These are phyloP conservation scores for Neopestalotiopsis rosae DNA, from an alignment of 2,329 filamentous ascomycete genomes.

Conservation along the genomic window DNA sequence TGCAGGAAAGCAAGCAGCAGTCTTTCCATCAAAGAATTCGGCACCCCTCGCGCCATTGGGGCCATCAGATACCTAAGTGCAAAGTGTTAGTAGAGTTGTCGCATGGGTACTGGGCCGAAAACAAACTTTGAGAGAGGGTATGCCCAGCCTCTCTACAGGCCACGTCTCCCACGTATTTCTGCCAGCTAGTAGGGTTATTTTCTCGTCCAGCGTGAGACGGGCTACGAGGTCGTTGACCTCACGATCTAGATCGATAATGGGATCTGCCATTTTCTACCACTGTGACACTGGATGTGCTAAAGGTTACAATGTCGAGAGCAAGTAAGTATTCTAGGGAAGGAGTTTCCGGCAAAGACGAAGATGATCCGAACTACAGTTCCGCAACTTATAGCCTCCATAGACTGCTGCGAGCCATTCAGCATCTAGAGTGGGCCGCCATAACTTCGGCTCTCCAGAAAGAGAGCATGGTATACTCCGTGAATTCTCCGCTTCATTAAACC, in stretches of 20 bases:
- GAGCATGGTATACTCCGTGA: background rate
- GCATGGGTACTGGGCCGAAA: background rate
- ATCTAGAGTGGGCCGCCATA: background rate
- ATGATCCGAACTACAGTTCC: too few species aligned
- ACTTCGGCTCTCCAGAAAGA: background rate
- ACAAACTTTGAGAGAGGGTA: constrained; percentile 2
- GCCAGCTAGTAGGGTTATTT: background rate
- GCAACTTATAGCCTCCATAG: background rate
- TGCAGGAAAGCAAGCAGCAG: constrained; percentile 7
- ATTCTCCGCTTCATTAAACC: background rate
- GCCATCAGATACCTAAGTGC: constrained; percentile 1
- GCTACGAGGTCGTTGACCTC: background rate
- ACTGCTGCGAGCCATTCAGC: background rate
- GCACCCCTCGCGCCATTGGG: constrained; percentile 6
- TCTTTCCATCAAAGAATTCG: constrained; percentile 8
- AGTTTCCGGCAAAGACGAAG: too few species aligned
- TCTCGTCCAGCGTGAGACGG: constrained; percentile 2
- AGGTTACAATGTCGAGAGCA: too few species aligned
- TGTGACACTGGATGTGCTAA: too few species aligned
- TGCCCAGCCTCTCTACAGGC: background rate
- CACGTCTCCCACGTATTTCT: constrained; percentile 1
- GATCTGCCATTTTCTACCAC: background rate
- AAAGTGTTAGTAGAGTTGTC: background rate
- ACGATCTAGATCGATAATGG: background rate
- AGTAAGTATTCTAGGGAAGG: too few species aligned